phyloP scores from a whole-genome alignment of 2,329 filamentous ascomycete species.

The Huntiella omanensis region DNA sequence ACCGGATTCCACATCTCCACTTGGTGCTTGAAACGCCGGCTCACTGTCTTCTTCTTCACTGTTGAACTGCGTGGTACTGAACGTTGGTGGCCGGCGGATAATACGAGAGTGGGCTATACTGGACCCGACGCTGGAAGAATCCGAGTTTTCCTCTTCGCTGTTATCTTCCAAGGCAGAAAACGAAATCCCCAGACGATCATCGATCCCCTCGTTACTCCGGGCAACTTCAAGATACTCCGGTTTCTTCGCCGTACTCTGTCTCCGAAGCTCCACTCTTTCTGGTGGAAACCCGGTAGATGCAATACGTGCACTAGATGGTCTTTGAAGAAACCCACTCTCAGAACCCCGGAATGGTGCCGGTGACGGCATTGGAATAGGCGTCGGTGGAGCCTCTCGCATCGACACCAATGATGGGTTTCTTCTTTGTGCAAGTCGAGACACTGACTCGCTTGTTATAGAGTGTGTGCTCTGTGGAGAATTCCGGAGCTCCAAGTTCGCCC shows the following conservation, averaged over 20 bases:
- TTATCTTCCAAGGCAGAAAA: slow-evolving; percentile 18
- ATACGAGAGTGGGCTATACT: slow-evolving; percentile 39
- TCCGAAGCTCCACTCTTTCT: background rate
- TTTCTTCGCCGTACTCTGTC: background rate
- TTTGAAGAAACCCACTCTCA: background rate
- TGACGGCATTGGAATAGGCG: background rate
- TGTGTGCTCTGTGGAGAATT: slow-evolving; percentile 35
- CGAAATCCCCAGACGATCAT: background rate
- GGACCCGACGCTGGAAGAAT: slow-evolving; percentile 30
- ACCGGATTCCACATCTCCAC: slow-evolving; percentile 12
- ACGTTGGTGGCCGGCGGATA: slow-evolving; percentile 35
- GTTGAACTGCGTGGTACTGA: slow-evolving; percentile 17
- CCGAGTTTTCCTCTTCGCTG: slow-evolving; percentile 22
- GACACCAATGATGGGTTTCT: background rate
- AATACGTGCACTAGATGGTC: background rate
- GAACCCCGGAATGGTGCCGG: background rate
- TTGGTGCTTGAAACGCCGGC: slow-evolving; percentile 31
- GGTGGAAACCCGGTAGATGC: slow-evolving; percentile 1
- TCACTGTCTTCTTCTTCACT: slow-evolving; percentile 37
- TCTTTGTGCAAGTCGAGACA: background rate
- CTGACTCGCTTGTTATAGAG: slow-evolving; percentile 25
- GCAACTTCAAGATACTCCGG: background rate
- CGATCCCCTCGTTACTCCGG: background rate
- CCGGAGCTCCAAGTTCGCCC: slow-evolving; percentile 39
- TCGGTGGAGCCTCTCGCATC: background rate